Evolutionary conservation across 1,139 yeast genomes (phyloP), one percentile per base, ranked within the genome.

Genomic region (Geotrichum fermentans): DNA sequence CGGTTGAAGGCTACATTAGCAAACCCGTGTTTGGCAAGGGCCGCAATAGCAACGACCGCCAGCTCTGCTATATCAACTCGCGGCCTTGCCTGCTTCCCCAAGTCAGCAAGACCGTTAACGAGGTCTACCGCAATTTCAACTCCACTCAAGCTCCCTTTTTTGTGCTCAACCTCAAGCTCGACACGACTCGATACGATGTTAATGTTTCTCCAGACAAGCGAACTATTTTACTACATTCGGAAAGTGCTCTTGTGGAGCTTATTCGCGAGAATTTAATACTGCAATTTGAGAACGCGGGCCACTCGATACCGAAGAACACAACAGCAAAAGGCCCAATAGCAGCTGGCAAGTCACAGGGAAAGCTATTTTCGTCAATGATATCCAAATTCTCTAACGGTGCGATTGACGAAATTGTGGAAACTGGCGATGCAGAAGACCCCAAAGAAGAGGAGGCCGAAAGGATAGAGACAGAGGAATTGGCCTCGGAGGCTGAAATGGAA

Each of bases 151-250:
- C 63, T 49, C 98, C 98, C 0, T 77, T 79, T n/a, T 73, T 85
- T 46, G 70, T 89, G 1, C 60, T 87, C 1, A 74, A 94, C 63
- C 58, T 92, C 32, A 61, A 62, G 8, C 64, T 88, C 11, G 73
- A 75, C 40, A 73, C 83, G 0, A 60, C 64, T 20, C 69, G 72
- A 20, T 65, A 86, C 33, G 99, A 92, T 67, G 74, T 92, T 17
- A 92, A 92, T 65, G 83, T 94, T 1, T 82, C 96, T 0, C 98
- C 98, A 0, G 97, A 92, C 62, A 92, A 92, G 62, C 71, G 94
- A 42, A 77, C 80, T 2, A 73, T 92, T 2, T 61, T 87, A 57
- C 62, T 92, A 1, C 90, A 83, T 50, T 73, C 79, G 53, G 97
- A 90, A 62, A 65, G 67, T 4, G 64, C 67, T 13, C 63, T 89